These are phyloP conservation scores for Ascochyta fabae DNA, from an alignment of 2,329 filamentous ascomycete species.

Conservation along the genomic window DNA sequence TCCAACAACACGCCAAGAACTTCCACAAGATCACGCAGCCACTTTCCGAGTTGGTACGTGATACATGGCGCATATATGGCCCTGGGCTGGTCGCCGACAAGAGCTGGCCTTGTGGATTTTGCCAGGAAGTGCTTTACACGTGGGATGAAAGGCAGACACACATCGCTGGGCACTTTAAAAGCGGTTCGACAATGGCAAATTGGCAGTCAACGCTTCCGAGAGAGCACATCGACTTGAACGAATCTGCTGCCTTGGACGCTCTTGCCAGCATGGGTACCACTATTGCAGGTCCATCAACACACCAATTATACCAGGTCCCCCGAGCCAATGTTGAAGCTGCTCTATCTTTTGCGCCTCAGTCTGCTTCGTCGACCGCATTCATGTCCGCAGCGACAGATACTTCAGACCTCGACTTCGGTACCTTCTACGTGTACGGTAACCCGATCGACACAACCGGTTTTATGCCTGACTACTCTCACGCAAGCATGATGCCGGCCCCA, in stretches of 20 bases:
- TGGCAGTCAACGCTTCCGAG: conserved; percentile 21
- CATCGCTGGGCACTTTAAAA: conserved; percentile 43
- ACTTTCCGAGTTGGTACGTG: conserved; percentile 32
- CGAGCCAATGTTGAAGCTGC: neutral
- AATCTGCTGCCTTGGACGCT: neutral
- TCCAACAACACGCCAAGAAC: conserved; percentile 44
- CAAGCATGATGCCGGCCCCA: neutral
- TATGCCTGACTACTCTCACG: neutral
- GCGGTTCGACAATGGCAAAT: conserved; percentile 37
- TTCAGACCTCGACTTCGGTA: neutral
- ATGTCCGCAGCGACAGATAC: neutral
- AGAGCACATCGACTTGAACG: neutral
- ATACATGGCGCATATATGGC: conserved; percentile 37
- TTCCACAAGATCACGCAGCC: conserved; percentile 33
- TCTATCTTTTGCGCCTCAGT: neutral
- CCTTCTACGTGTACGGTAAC: conserved; percentile 1
- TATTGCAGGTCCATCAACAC: conserved; percentile 2
- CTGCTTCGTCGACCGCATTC: neutral
- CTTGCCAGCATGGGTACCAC: conserved; percentile 2
- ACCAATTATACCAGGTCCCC: neutral
- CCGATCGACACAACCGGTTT: neutral
- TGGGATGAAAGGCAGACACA: conserved; percentile 44
- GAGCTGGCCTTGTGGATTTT: conserved; percentile 44
- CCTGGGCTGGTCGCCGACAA: conserved; percentile 19
- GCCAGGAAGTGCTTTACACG: conserved; percentile 26